Evolutionary conservation across 2,329 filamentous ascomycete species (phyloP), one percentile per base, ranked within the genome.

Genomic region (Penicillium sp.): DNA sequence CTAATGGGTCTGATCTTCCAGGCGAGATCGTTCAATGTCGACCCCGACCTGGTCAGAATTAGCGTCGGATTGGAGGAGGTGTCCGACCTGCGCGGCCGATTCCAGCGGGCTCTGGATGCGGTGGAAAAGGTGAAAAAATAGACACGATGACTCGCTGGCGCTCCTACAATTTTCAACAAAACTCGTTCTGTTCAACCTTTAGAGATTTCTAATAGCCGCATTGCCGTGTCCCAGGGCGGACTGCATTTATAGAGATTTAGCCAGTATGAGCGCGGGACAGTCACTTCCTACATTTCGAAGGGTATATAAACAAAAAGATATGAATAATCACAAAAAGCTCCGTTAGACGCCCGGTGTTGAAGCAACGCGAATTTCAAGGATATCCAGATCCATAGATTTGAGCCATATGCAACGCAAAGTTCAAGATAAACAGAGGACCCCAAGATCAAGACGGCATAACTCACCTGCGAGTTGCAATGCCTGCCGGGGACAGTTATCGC

Each of bases 11-110:
- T 36, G 4, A 22, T n/a, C 3, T 54, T 3, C 54, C 52, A 85
- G 83, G 91, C 90, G 44, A 86, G 84, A 27, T 81, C 87, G 60
- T 94, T 89, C 73, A 92, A 93, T 0, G 91, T 97, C 3, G 89
- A 95, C 55, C 85, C 86, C 1, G 85, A 91, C 72, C 77, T 99
- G 56, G 83, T 98, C 50, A 85, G 95, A 43, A 86, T 98, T 65
- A 97, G 93, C 70, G 90, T 98, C 54, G 95, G 95, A 0, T 76
- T 99, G 53, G 95, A 99, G 74, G 90, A 95, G 61, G 84, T 87
- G 1, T 79, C 82, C 24, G 84, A 87, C 59, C 76, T 98, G 67
- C 82, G 84, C 35, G 75, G 74, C 14, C 84, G 83, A 18, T 90
- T 98, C 69, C 76, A 82, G 59, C 80, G 74, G 51, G 94, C 94